Evolutionary conservation across 2,329 filamentous ascomycete genomes (phyloP).

Genomic region (Penicillium brasilianum): DNA sequence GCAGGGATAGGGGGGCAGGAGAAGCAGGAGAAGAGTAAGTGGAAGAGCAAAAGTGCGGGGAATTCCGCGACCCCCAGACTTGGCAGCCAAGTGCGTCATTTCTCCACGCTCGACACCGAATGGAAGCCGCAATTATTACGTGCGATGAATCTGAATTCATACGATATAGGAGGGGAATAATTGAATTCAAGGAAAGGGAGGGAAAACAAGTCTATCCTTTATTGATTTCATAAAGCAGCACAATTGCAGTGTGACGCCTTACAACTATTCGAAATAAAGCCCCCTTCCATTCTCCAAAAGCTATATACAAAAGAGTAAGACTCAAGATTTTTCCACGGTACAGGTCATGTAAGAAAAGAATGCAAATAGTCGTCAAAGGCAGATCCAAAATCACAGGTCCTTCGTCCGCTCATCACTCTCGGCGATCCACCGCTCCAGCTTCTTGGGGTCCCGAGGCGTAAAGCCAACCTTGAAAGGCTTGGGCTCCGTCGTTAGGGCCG

Average conservation of each 20-base stretch:
- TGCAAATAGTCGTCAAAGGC: background rate
- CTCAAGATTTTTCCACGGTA: background rate
- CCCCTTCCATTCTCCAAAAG: background rate
- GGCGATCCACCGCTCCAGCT: slow-evolving; percentile 58
- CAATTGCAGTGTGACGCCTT: background rate
- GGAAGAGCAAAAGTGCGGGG: slow-evolving; percentile 26
- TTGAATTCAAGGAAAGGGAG: background rate
- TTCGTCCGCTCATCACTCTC: slow-evolving; percentile 59
- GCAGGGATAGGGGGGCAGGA: background rate
- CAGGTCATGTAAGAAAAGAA: background rate
- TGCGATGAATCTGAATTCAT: too few relatives aligned
- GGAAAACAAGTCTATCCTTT: background rate
- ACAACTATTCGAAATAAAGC: background rate
- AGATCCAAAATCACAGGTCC: slow-evolving; percentile 42
- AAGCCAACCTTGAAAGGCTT: slow-evolving; percentile 67
- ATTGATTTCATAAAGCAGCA: background rate
- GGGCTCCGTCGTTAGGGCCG: slow-evolving; percentile 65
- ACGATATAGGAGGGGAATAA: background rate
- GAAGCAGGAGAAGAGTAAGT: too few relatives aligned
- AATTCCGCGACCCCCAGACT: slow-evolving; percentile 18
- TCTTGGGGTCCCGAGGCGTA: slow-evolving; percentile 52
- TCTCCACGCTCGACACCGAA: background rate
- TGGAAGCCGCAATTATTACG: too few relatives aligned
- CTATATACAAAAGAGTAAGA: background rate
- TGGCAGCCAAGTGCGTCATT: slow-evolving; percentile 1